phyloP scores from a whole-genome alignment of 345 rosid species.

The Pugionium cornutum region DNA sequence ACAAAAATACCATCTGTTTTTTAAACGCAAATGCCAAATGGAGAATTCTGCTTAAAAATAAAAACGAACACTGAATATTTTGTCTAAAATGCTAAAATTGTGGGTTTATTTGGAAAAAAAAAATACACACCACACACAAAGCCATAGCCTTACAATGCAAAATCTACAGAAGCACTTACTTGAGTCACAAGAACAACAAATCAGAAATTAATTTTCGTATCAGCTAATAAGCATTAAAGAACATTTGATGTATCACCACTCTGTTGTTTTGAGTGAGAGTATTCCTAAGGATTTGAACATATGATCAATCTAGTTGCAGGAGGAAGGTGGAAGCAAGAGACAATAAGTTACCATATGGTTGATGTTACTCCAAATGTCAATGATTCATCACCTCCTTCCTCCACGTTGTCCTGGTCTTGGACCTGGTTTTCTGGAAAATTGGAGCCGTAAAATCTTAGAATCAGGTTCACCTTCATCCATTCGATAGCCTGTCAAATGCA shows the following conservation, averaged over 20 bases:
- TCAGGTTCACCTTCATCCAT: constrained; percentile 74
- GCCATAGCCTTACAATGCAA: neutral
- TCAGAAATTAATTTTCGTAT: neutral
- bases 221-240: neutral
- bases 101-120: too few species aligned
- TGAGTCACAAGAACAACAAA: neutral
- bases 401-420: constrained; percentile 67
- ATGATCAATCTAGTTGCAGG: constrained; percentile 22
- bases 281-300: constrained; percentile 12
- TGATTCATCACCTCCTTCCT: constrained; percentile 55
- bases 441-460: constrained; percentile 67
- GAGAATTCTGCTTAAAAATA: too few species aligned
- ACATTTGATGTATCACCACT: neutral
- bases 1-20: too few species aligned
- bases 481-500: constrained; percentile 55
- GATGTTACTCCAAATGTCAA: constrained; percentile 6
- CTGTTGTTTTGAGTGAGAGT: constrained; percentile 24
- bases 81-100: too few species aligned
- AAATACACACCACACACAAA: neutral
- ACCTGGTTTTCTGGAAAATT: constrained; percentile 72
- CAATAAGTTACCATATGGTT: constrained; percentile 28
- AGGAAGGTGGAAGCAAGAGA: neutral
- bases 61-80: too few species aligned
- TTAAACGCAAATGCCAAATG: too few species aligned
- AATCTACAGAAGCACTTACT: neutral